Conservation (phyloP, 805 yeast genomes). For the Wickerhamomyces kurtzmanii region DNA sequence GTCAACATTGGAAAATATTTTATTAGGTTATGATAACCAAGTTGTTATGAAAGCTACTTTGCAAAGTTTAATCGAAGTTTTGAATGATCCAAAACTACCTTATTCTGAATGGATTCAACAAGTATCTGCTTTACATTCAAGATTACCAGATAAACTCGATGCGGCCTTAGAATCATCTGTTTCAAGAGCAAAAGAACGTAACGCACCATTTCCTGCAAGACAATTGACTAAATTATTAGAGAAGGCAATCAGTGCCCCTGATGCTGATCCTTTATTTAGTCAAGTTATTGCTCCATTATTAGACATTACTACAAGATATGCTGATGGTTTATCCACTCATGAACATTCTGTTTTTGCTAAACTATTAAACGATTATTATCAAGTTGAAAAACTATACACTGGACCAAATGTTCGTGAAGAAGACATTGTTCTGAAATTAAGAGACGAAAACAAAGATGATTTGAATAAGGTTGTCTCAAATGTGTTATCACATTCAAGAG, state of each 20-base stretch:
- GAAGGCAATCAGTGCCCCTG: slow-evolving; percentile 43
- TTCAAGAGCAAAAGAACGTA: slow-evolving; percentile 53
- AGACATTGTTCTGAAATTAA: slow-evolving; percentile 74
- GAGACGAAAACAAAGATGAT: slow-evolving; percentile 80
- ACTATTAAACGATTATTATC: slow-evolving; percentile 62
- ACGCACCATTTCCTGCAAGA: slow-evolving; percentile 89
- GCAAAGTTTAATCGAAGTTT: slow-evolving; percentile 56
- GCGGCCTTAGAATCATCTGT: slow-evolving; percentile 52
- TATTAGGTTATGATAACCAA: slow-evolving; percentile 92
- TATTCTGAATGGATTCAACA: slow-evolving; percentile 85
- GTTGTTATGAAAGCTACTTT: slow-evolving; percentile 84
- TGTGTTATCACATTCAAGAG: slow-evolving; percentile 86
- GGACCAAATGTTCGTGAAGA: slow-evolving; percentile 77
- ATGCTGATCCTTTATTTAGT: slow-evolving; percentile 40
- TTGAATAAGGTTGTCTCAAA: slow-evolving; percentile 61
- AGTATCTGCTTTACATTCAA: slow-evolving; percentile 84
- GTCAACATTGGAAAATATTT: slow-evolving; percentile 62
- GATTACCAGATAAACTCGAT: slow-evolving; percentile 76
- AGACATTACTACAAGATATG: slow-evolving; percentile 59
- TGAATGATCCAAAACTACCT: slow-evolving; percentile 78
- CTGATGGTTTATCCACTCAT: slow-evolving; percentile 72
- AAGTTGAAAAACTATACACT: slow-evolving; percentile 69
- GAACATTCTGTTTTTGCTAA: slow-evolving; percentile 69
- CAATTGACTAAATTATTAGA: slow-evolving; percentile 66
- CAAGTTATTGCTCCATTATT: slow-evolving; percentile 65